Evolutionary conservation across 2,329 filamentous ascomycete species (phyloP), one percentile per base, ranked within the genome.

Genomic region (Bipolaris oryzae): DNA sequence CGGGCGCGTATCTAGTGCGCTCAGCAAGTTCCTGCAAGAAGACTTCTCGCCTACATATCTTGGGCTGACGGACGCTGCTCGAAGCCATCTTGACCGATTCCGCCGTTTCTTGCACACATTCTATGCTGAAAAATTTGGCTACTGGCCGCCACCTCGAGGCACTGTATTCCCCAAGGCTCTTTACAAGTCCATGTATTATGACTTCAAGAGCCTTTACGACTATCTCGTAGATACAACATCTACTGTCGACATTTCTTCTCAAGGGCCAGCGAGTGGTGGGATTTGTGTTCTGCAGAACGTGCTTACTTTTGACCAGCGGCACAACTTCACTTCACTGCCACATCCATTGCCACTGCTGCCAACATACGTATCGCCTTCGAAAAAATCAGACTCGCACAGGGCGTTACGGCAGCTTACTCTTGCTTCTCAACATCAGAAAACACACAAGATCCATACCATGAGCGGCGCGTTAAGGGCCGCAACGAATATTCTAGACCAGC

Each of bases 21-120:
- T 95, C 2, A 78, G 79, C n/a, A 84, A 79, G 6, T 92, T 95
- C 68, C 82, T 93, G 6, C 85, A 88, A 45, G 84, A 90, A 25
- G 89, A 92, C 58, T 77, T 93, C 3, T 89, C 87, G 0, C 82
- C 88, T 45, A 77, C 85, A 1, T 78, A 87, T 50, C 77, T 92
- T n/a, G 88, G 88, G 1, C 80, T 93, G 1, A 80, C 86, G 1
- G 74, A 80, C 1, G 84, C 82, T 0, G 83, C 85, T 3, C 80
- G 87, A 60, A 81, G 84, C 3, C 90, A 95, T 65, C 82, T 94
- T 1, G 87, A 92, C 59, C 84, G 85, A 1, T 94, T 94, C 71
- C 82, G 90, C 44, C 82, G 84, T 7, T 90, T 91, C 61, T 74
- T 95, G 1, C 80, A 87, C 23, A 80, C 81, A 0, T 89, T 87